These are phyloP conservation scores for Trichoderma lentiforme DNA, from an alignment of 2,329 filamentous ascomycete species.

Conservation along the genomic window DNA sequence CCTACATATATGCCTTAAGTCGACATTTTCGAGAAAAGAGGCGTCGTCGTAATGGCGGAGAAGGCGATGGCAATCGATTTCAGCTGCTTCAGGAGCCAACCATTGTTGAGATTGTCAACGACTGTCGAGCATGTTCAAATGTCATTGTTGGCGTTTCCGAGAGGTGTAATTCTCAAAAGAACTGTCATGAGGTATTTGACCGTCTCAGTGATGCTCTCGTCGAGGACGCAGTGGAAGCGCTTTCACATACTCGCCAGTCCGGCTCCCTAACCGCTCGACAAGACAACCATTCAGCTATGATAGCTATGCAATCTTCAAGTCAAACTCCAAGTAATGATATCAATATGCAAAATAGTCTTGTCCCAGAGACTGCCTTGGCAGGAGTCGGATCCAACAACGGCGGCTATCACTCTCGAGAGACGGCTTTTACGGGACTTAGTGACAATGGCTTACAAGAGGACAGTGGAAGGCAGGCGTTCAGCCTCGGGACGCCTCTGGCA, in stretches of 20 bases:
- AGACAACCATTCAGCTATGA: not conserved
- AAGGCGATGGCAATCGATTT: not conserved
- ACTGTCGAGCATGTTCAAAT: slow-evolving; percentile 42
- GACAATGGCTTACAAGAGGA: not conserved
- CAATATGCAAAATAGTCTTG: not conserved
- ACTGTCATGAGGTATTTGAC: slow-evolving; percentile 43
- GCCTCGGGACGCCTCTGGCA: slow-evolving; percentile 35
- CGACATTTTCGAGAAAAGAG: not conserved
- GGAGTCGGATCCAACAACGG: not conserved
- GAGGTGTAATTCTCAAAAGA: slow-evolving; percentile 38
- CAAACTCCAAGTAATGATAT: not conserved
- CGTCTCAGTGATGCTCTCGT: slow-evolving; percentile 41
- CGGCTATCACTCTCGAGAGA: not conserved
- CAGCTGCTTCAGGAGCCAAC: slow-evolving; percentile 33
- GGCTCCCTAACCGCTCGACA: not conserved
- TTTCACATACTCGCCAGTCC: not conserved
- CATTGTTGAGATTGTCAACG: slow-evolving; percentile 42
- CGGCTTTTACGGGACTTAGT: not conserved
- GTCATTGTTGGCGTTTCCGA: slow-evolving; percentile 44
- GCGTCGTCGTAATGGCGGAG: not conserved
- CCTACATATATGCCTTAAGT: slow-evolving; percentile 42
- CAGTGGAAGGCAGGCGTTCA: slow-evolving; percentile 25
- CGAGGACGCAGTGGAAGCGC: slow-evolving; percentile 36
- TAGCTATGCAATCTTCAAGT: not conserved
- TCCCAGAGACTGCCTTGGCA: not conserved